Evolutionary conservation across 2,329 filamentous ascomycete species (phyloP), one percentile per base, ranked within the genome.

Genomic region (Neofusicoccum laricinum): DNA sequence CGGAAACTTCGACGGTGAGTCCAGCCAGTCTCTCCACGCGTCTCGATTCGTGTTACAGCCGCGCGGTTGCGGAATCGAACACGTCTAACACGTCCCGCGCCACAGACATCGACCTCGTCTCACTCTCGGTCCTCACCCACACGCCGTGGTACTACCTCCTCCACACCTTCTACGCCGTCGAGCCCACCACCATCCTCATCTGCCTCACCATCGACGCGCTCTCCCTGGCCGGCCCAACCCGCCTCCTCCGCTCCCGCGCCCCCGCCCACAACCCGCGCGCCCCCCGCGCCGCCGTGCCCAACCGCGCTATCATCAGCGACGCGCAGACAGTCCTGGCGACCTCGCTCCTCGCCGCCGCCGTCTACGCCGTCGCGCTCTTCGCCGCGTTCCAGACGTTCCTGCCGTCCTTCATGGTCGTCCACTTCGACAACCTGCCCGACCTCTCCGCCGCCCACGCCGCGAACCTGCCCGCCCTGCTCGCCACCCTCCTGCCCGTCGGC

Each of bases 121-220:
- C 76, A 19, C 76, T 83, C 48, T 76, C 77, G 4, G 69, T 92
- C 66, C 81, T 97, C 46, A 88, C 89, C 63, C 88, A 92, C 77
- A 85, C 90, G 19, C 94, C 93, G 48, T 86, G 87, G 70, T 86
- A 90, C 67, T 91, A 90, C 73, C 87, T 97, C 48, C 82, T 96
- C 32, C 82, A 83, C 34, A 87, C 87, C 61, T 97, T 96, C 80
- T 97, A 96, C 83, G 78, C 82, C 40, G 83, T 96, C 69, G 84
- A 85, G 30, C 80, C 85, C 30, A 76, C 80, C 61, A 89, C 90
- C 0, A 83, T 88, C 19, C 71, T 87, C 34, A 79, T 85, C 43
- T 86, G 86, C 40, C 83, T 92, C 58, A 75, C 79, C 38, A 89
- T 94, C 70, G 90, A 93, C 70, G 79, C 90, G 61, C 70, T 88